Conservation (phyloP, 2,329 filamentous ascomycete species). For the Didymella sp. region DNA sequence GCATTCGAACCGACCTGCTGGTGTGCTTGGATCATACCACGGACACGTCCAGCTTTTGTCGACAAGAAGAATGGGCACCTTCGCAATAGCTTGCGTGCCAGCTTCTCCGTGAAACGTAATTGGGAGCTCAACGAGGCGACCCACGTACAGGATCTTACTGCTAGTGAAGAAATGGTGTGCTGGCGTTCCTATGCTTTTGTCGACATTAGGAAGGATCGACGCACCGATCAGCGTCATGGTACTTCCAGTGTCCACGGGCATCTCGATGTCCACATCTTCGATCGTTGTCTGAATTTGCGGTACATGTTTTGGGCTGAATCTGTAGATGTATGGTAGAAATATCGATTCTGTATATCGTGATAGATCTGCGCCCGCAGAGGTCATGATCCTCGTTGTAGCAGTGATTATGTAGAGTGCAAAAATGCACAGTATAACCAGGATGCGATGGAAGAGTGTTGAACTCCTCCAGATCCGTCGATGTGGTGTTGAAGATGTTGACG, state of each 20-base stretch:
- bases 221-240: conserved; percentile 46
- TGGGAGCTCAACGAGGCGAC: conserved; percentile 38
- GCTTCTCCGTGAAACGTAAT: conserved; percentile 37
- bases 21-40: conserved; percentile 42
- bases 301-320: conserved; percentile 34
- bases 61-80: conserved; percentile 41
- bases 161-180: conserved; percentile 46
- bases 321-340: conserved; percentile 44
- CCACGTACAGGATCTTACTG: conserved; percentile 45
- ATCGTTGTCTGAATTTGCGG: conserved; percentile 41
- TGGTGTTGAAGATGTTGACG: conserved; percentile 26
- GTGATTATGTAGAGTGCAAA: conserved; percentile 14
- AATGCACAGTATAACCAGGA: conserved; percentile 11
- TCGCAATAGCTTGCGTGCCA: conserved; percentile 32
- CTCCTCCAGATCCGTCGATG: conserved; percentile 15
- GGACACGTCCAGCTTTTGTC: conserved; percentile 45
- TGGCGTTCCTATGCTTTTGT: conserved; percentile 32
- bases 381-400: conserved; percentile 21
- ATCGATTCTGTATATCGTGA: conserved; percentile 34
- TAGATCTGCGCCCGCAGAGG: conserved; percentile 10
- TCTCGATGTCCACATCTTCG: conserved; percentile 35
- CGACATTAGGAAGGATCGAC: conserved; percentile 39
- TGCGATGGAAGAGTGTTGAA: conserved; percentile 32
- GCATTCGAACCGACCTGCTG: conserved; percentile 37
- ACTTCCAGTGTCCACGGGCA: conserved; percentile 47